Conservation (phyloP, 257 asterid species). For the Oldenlandia corymbosa region DNA sequence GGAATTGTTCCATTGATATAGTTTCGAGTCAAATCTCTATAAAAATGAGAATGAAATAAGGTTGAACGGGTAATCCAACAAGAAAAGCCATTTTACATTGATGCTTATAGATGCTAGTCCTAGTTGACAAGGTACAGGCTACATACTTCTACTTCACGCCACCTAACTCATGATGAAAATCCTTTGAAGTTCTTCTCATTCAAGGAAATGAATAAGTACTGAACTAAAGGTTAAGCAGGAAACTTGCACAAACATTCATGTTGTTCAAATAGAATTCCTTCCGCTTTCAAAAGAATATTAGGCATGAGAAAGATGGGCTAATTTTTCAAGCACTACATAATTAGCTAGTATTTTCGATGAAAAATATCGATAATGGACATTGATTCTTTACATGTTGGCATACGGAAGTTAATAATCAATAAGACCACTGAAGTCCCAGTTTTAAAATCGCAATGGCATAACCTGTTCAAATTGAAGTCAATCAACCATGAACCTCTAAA, state of each 20-base stretch:
- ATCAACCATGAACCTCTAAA: neutral
- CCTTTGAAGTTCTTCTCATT: neutral
- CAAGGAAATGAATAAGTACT: neutral
- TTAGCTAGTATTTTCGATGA: neutral
- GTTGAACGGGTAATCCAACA: neutral
- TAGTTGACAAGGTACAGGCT: neutral
- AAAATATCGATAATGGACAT: neutral
- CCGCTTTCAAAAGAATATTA: neutral
- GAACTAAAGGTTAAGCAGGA: neutral
- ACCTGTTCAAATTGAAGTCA: slow-evolving; percentile 8
- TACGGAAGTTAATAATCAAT: neutral
- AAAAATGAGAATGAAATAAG: slow-evolving; percentile 7
- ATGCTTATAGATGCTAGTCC: neutral
- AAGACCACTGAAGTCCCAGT: neutral
- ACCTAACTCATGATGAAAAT: neutral
- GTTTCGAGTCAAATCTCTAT: slow-evolving; percentile 74
- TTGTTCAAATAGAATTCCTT: neutral
- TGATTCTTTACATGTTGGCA: neutral
- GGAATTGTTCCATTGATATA: slow-evolving; percentile 78
- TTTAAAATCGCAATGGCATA: neutral
- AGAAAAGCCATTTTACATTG: neutral
- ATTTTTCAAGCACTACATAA: neutral
- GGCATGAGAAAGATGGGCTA: neutral
- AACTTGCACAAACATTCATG: neutral
- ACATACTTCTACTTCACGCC: neutral